Conservation (phyloP, 2,329 filamentous ascomycete genomes). For the Sarocladium brachiariae region DNA sequence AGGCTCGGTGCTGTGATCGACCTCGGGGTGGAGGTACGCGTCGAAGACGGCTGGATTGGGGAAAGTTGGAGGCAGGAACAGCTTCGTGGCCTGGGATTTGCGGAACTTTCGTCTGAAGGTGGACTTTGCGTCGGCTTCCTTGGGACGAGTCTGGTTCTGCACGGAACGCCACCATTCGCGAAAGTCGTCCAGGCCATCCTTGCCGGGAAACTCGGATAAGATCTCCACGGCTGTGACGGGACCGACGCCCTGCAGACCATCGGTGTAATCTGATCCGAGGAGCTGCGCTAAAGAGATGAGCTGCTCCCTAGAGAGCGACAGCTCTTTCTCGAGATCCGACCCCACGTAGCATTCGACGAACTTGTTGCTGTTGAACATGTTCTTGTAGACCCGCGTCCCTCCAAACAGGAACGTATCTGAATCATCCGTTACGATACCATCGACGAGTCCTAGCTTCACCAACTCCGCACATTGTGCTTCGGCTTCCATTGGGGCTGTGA, state of each 20-base stretch:
- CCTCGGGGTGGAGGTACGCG: conserved; percentile 81
- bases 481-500: conserved; percentile 97
- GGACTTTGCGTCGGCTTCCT: conserved; percentile 51
- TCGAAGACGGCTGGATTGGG: conserved; percentile 71
- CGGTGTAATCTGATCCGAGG: conserved; percentile 89
- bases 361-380: conserved; percentile 99
- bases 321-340: conserved; percentile 78
- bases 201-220: conserved; percentile 73
- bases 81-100: conserved; percentile 68
- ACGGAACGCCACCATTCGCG: conserved; percentile 81
- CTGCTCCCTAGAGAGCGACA: conserved; percentile 77
- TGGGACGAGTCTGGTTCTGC: conserved; percentile 59
- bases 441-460: conserved; percentile 77
- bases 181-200: conserved; percentile 62
- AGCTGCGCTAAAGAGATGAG: conserved; percentile 88
- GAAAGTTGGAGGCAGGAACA: conserved; percentile 78
- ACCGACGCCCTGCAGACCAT: conserved; percentile 83
- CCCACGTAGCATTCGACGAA: conserved; percentile 93
- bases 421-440: conserved; percentile 96
- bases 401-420: conserved; percentile 96
- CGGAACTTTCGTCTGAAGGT: conserved; percentile 82
- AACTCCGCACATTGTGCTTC: conserved; percentile 96
- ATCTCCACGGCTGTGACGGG: conserved; percentile 95
- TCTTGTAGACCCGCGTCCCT: conserved; percentile 94
- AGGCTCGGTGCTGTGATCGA: conserved; percentile 67